These are phyloP conservation scores for Lenwebbia sp. DNA, from an alignment of 345 rosid species.

Conservation along the genomic window DNA sequence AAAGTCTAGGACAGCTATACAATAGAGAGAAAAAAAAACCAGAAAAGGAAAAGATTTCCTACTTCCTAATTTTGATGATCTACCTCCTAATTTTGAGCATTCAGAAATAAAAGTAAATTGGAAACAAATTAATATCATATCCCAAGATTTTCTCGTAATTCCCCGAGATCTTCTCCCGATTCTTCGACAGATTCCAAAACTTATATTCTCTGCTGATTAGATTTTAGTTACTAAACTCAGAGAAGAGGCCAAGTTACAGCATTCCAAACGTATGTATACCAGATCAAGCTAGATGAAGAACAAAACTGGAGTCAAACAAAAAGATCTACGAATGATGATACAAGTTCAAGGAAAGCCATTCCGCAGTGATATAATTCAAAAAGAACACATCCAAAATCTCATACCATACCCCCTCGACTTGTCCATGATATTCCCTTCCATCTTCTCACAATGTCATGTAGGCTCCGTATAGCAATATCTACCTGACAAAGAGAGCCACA, in stretches of 20 bases:
- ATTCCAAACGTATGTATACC: not conserved
- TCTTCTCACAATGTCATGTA: slow-evolving; percentile 29
- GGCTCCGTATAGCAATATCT: slow-evolving; percentile 35
- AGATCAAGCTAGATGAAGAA: not conserved
- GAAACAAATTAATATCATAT: too few species aligned
- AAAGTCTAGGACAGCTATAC: too few species aligned
- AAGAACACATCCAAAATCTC: slow-evolving; percentile 5
- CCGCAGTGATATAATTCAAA: not conserved
- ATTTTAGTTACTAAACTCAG: too few species aligned
- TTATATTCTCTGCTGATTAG: too few species aligned
- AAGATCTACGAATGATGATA: not conserved
- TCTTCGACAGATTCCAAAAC: too few species aligned
- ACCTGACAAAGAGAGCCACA: slow-evolving; percentile 23
- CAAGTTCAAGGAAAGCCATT: not conserved
- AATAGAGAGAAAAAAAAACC: too few species aligned
- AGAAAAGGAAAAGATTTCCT: too few species aligned
- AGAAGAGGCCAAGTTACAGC: not conserved
- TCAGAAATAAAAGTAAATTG: too few species aligned
- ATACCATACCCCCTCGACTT: slow-evolving; percentile 75
- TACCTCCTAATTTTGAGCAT: too few species aligned
- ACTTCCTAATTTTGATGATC: too few species aligned
- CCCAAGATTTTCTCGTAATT: too few species aligned
- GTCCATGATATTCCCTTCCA: slow-evolving; percentile 72
- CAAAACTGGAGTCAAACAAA: not conserved
- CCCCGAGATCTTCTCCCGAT: too few species aligned